phyloP scores from a whole-genome alignment of 345 rosid genomes.

The Sonneratia caseolaris region DNA sequence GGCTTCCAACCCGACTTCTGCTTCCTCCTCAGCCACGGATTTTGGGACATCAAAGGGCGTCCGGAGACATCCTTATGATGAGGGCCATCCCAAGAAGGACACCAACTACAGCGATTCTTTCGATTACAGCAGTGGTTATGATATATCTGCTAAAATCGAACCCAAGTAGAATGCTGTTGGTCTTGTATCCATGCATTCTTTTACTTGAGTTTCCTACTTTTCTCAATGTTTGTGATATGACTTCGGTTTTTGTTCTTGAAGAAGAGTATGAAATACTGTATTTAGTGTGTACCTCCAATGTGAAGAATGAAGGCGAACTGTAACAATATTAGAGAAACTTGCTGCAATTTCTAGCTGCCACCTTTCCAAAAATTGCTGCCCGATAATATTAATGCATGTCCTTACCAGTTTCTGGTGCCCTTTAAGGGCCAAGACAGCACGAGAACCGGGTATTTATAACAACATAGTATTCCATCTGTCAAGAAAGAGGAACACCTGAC shows the following conservation, averaged over 20 bases:
- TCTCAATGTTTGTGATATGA: neutral
- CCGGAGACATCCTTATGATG: conserved; percentile 11
- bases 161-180: conserved; percentile 10
- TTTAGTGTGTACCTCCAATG: neutral
- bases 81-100: neutral
- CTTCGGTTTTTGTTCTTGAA: too few relatives aligned
- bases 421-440: too few relatives aligned
- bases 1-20: conserved; percentile 6
- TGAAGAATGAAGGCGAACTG: neutral
- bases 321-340: neutral
- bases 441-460: neutral
- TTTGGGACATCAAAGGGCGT: conserved; percentile 4
- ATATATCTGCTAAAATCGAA: conserved; percentile 6
- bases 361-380: neutral
- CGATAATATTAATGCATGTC: neutral
- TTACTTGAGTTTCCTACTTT: neutral
- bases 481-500: too few relatives aligned
- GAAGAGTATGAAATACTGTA: neutral
- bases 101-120: conserved; percentile 10
- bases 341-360: neutral
- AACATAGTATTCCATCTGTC: neutral
- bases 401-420: neutral
- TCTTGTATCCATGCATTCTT: neutral
- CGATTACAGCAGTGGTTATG: conserved; percentile 6
- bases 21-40: conserved; percentile 13